Evolutionary conservation across 164 flowering plant genomes (phyloP), one percentile per base, ranked within the genome.

Genomic region (Dillenia suffruticosa): DNA sequence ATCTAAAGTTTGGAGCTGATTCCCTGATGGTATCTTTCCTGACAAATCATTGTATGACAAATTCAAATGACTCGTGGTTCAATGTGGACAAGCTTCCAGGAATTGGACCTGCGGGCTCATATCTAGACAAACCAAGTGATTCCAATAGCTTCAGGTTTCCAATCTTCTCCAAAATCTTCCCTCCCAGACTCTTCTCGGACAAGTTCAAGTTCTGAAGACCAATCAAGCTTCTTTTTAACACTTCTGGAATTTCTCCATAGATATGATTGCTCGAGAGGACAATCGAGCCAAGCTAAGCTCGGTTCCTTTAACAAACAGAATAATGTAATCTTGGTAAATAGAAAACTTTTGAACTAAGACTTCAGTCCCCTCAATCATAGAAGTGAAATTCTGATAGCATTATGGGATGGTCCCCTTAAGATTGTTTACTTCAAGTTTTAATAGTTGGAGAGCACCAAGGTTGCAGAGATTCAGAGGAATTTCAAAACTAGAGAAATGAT

Each of bases 71-170:
- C n/a, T n/a, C n/a, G n/a, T n/a, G n/a, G n/a, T n/a, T n/a, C n/a
- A n/a, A n/a, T n/a, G n/a, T n/a, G n/a, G n/a, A n/a, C n/a, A 63
- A 46, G 66, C 53, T 46, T 54, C 22, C 26, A 13, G 66, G 66
- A 46, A 63, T 63, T 9, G n/a, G 22, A 17, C 66, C 59, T 32
- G 40, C 40, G 5, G 5, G 40, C 40, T 32, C 40, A 32, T 32
- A 4, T 32, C 40, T 5, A 32, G 59, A 55, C 26, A 63, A n/a
- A 47, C 55, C 66, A 14, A 63, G 46, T 32, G 66, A 46, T 63
- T 46, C 53, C 11, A 54, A 13, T 5, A 32, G 40, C 40, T 32
- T 32, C 7, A 32, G 5, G 40, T 32, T 32, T 32, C 40, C 40
- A 32, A 32, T 32, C 40, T 32, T 32, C 6, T 4, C 51, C 48